Conservation (phyloP, 768 basidiomycete species). For the Mycena crocata region DNA sequence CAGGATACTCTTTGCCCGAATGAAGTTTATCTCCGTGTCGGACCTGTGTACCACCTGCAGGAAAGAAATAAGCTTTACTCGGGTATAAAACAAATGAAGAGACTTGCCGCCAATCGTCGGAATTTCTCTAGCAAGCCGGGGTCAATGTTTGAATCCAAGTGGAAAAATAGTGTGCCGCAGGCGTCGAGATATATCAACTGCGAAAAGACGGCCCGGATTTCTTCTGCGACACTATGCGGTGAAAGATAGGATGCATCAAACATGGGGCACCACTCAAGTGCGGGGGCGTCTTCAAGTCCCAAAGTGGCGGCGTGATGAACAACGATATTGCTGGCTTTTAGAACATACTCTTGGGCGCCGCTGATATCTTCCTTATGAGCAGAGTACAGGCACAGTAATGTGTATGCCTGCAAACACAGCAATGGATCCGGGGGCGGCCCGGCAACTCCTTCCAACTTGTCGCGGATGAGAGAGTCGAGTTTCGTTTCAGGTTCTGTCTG, state of each 20-base stretch:
- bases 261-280: conserved; percentile 6
- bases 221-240: conserved; percentile 15
- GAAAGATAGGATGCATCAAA: conserved; percentile 30
- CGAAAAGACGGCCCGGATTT: conserved; percentile 20
- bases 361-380: conserved; percentile 26
- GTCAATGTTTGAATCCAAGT: conserved; percentile 10
- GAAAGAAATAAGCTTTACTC: neutral
- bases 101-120: conserved; percentile 17
- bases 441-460: neutral
- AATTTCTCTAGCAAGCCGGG: conserved; percentile 10
- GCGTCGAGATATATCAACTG: conserved; percentile 21
- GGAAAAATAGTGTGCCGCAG: neutral
- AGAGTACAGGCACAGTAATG: conserved; percentile 13
- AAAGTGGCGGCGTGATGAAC: conserved; percentile 7
- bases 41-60: conserved; percentile 6
- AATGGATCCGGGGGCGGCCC: conserved; percentile 9
- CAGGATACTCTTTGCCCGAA: conserved; percentile 23
- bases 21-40: conserved; percentile 23
- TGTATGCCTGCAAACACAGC: conserved; percentile 19
- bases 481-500: conserved; percentile 21
- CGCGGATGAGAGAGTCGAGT: conserved; percentile 4
- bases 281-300: conserved; percentile 9
- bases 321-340: conserved; percentile 18
- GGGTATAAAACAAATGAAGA: neutral
- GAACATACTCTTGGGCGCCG: conserved; percentile 12